Evolutionary conservation across 108 stramenopile species (phyloP), one percentile per base, ranked within the genome.

Genomic region (Nitzschia sp.): DNA sequence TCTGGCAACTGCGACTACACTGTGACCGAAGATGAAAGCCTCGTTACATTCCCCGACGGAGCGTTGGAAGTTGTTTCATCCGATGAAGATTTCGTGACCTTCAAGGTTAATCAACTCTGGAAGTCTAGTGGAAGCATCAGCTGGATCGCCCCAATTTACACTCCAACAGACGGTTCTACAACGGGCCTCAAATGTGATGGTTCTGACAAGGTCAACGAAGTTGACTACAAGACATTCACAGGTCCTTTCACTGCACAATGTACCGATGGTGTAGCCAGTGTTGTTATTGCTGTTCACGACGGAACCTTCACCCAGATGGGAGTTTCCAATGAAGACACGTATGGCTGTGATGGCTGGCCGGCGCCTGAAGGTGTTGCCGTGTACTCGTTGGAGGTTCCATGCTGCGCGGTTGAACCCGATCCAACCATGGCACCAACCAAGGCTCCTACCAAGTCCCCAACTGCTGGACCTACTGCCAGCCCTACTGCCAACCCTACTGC

Each of bases 51-150:
- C 29, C 29, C 29, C 29, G 29, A 34, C 29, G 29, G 29, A 34
- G 29, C 29, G 29, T 34, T 34, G 29, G 29, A 34, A 34, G 29
- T 34, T 34, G 29, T 34, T 1, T 34, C 29, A 1, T 34, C 29
- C 5, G 29, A 34, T 34, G 29, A 34, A 34, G 29, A 34, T 5
- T 1, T 34, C 5, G 53, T 54, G 12, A 54, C 53, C 21, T 54
- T 54, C 22, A 54, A 54, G 21, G 9, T 54, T 24, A 54, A 19
- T 22, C 53, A 54, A 24, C 53, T 54, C 12, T 54, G 53, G 53
- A 54, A 54, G 22, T 20, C 21, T 3, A 12, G 12, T 12, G 21
- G 22, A 22, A 12, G 21, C 19, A 19, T 50, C 48, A 24, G 53
- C 12, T 54, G 53, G 53, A 54, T 54, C 21, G 21, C 19, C 21